Conservation (phyloP, 345 rosid species). For the Populus davidiana region DNA sequence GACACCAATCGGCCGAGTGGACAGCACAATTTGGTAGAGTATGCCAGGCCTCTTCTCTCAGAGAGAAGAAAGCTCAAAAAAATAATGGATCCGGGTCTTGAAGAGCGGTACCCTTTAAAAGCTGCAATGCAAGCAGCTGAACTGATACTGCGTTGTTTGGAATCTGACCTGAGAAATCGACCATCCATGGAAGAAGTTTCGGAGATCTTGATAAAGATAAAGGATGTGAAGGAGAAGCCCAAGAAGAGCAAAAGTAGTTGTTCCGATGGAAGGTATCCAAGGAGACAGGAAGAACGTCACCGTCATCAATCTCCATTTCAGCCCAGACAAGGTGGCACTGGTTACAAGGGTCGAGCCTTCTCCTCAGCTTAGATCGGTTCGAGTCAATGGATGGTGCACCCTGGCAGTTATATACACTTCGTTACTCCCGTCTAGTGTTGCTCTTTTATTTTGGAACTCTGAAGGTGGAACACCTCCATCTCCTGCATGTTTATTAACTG, state of each 20-base stretch:
- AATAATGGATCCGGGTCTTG: slow-evolving; percentile 69
- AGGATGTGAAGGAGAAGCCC: slow-evolving; percentile 32
- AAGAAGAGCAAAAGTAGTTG: slow-evolving; percentile 21
- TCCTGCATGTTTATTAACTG: not conserved
- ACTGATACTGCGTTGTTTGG: slow-evolving; percentile 50
- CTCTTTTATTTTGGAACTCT: not conserved
- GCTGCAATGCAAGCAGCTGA: slow-evolving; percentile 47
- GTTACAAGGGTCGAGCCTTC: not conserved
- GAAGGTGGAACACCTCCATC: not conserved
- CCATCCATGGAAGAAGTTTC: slow-evolving; percentile 72
- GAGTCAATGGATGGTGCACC: not conserved
- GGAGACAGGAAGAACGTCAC: not conserved
- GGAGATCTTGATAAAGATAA: slow-evolving; percentile 34
- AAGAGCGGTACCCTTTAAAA: slow-evolving; percentile 43
- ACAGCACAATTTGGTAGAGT: slow-evolving; percentile 53
- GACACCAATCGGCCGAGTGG: slow-evolving; percentile 52
- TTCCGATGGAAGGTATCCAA: not conserved
- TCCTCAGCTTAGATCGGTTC: not conserved
- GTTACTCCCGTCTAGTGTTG: not conserved
- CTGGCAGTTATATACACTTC: not conserved
- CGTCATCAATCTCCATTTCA: slow-evolving; percentile 1
- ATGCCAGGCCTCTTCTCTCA: slow-evolving; percentile 47
- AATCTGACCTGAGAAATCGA: slow-evolving; percentile 57
- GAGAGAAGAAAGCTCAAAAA: slow-evolving; percentile 53
- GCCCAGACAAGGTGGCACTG: slow-evolving; percentile 7